Conservation (phyloP, 2,329 filamentous ascomycete genomes). For the Aspergillus sclerotialis region DNA sequence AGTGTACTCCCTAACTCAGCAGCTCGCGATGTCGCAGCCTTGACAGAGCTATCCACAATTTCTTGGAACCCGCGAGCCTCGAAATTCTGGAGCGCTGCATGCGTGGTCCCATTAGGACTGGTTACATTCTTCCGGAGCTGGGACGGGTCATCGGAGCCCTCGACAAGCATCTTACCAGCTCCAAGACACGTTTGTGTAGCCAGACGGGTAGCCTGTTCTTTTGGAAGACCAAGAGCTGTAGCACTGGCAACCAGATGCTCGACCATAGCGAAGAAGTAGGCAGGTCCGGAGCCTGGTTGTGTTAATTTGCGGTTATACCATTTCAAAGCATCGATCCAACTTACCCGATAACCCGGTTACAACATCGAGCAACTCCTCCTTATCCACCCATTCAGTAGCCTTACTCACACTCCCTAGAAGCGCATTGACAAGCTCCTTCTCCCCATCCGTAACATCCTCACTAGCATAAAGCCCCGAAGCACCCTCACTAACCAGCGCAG, state of each 20-base stretch:
- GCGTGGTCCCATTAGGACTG: conserved; percentile 28
- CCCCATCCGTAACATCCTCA: conserved; percentile 16
- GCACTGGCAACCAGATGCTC: conserved; percentile 27
- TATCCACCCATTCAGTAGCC: conserved; percentile 28
- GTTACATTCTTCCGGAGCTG: conserved; percentile 31
- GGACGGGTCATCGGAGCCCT: conserved; percentile 21
- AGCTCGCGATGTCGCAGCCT: conserved; percentile 22
- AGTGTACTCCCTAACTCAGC: conserved; percentile 22
- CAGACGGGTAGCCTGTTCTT: conserved; percentile 27
- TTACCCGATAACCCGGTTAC: conserved; percentile 29
- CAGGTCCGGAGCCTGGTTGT: conserved; percentile 25
- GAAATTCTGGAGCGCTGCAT: conserved; percentile 26
- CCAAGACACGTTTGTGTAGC: conserved; percentile 29
- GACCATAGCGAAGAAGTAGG: conserved; percentile 32
- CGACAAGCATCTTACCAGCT: conserved; percentile 27
- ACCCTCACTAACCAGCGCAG: conserved; percentile 26
- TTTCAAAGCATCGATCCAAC: conserved; percentile 1
- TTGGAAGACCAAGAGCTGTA: conserved; percentile 22
- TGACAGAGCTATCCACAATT: conserved; percentile 26
- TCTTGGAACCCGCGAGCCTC: conserved; percentile 21
- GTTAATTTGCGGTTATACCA: conserved; percentile 1
- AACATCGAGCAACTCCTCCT: conserved; percentile 27
- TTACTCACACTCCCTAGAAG: conserved; percentile 24
- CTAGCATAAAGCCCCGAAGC: conserved; percentile 23
- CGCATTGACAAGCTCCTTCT: conserved; percentile 25